These are phyloP conservation scores for Lepiota venenata DNA, from an alignment of 768 basidiomycete genomes.

Conservation along the genomic window DNA sequence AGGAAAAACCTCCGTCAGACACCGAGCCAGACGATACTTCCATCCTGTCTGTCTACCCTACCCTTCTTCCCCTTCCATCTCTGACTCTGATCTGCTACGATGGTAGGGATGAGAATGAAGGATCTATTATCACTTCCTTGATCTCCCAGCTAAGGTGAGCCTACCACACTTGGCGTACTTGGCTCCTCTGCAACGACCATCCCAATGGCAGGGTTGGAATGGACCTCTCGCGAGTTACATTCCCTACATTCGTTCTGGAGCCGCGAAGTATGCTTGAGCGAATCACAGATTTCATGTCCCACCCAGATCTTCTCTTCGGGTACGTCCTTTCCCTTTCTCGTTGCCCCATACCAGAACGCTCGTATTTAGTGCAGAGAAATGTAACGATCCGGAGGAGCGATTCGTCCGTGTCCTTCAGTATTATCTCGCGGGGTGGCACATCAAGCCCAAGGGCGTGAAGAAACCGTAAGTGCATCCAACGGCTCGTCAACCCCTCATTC, in stretches of 20 bases:
- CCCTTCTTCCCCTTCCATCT: background rate
- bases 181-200: conserved; percentile 4
- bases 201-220: conserved; percentile 72
- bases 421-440: conserved; percentile 99
- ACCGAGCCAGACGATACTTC: conserved; percentile 88
- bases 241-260: conserved; percentile 94
- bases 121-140: conserved; percentile 81
- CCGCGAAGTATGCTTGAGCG: conserved; percentile 97
- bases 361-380: conserved; percentile 68
- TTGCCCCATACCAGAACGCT: background rate
- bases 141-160: conserved; percentile 85
- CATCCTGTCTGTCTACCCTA: conserved; percentile 59
- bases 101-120: conserved; percentile 86
- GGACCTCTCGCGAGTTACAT: conserved; percentile 94
- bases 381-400: conserved; percentile 80
- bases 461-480: conserved; percentile 70
- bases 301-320: conserved; percentile 97
- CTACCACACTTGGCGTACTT: conserved; percentile 8
- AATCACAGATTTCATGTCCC: conserved; percentile 99
- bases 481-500: conserved; percentile 7
- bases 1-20: conserved; percentile 75
- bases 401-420: conserved; percentile 90
- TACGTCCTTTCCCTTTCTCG: conserved; percentile 33
- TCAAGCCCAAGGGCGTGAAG: conserved; percentile 99
- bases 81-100: conserved; percentile 20